A percentile compares a stretch with the other conserved stretches of the same genome.
phyloP scores from a whole-genome alignment of 495 filamentous ascomycete species.

The Xylona heveae region DNA sequence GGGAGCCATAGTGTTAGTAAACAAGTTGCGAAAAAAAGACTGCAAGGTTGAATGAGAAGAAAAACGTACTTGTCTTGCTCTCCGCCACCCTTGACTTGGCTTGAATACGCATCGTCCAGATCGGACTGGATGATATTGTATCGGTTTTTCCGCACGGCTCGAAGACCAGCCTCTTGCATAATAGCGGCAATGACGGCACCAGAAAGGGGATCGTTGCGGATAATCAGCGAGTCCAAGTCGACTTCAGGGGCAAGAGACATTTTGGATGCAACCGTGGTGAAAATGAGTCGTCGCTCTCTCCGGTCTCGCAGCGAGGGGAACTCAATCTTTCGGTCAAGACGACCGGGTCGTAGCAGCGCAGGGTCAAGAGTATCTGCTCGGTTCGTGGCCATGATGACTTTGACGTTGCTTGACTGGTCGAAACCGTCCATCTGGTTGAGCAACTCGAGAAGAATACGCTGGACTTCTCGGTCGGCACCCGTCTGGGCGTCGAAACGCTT shows the following conservation, averaged over 20 bases:
- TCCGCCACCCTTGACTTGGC: constrained; percentile 75
- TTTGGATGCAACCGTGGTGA: constrained; percentile 83
- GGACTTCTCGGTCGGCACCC: constrained; percentile 90
- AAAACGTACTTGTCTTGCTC: constrained; percentile 37
- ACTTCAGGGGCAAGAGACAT: constrained; percentile 96
- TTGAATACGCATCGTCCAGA: constrained; percentile 85
- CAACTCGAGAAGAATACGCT: constrained; percentile 89
- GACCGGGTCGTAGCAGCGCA: constrained; percentile 78
- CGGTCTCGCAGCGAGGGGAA: constrained; percentile 83
- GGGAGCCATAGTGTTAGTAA: constrained; percentile 1
- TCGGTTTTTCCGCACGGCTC: constrained; percentile 90
- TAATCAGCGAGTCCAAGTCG: constrained; percentile 84
- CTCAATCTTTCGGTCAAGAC: constrained; percentile 95
- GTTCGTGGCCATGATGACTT: constrained; percentile 99
- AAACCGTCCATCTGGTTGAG: constrained; percentile 99
- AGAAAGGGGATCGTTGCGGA: constrained; percentile 84
- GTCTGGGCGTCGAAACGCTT: constrained; percentile 98
- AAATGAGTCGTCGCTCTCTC: constrained; percentile 85
- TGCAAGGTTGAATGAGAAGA: not conserved
- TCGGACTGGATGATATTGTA: constrained; percentile 98
- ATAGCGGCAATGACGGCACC: constrained; percentile 95
- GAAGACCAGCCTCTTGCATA: constrained; percentile 94
- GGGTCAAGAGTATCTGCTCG: constrained; percentile 92
- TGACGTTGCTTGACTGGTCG: constrained; percentile 95
- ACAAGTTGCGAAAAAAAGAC: not conserved